These are phyloP conservation scores for Colletotrichum tanaceti DNA, from an alignment of 2,329 filamentous ascomycete genomes.

Conservation along the genomic window DNA sequence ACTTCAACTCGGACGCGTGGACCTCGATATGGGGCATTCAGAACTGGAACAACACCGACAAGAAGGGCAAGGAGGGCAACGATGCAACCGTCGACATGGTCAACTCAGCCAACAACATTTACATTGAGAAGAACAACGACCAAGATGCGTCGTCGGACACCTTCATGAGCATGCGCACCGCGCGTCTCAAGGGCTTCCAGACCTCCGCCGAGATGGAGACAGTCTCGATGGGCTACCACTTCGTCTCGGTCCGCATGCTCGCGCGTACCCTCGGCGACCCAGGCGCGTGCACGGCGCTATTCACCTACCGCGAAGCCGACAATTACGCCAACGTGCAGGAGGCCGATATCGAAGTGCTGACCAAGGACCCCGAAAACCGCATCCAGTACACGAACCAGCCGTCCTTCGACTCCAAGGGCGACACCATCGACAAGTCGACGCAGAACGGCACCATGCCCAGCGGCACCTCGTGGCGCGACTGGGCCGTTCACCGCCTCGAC, in stretches of 20 bases:
- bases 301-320: slow-evolving; percentile 59
- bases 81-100: slow-evolving; percentile 52
- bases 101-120: slow-evolving; percentile 59
- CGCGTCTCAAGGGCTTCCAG: slow-evolving; percentile 57
- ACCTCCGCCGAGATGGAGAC: slow-evolving; percentile 62
- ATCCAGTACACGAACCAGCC: slow-evolving; percentile 73
- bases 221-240: slow-evolving; percentile 50
- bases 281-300: slow-evolving; percentile 65
- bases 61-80: slow-evolving; percentile 40
- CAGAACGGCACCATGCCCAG: slow-evolving; percentile 60
- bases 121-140: slow-evolving; percentile 57
- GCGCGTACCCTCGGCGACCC: slow-evolving; percentile 60
- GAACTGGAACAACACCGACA: slow-evolving; percentile 54
- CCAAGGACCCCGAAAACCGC: slow-evolving; percentile 55
- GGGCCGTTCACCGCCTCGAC: slow-evolving; percentile 70
- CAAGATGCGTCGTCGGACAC: slow-evolving; percentile 52
- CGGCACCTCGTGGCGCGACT: slow-evolving; percentile 61
- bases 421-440: slow-evolving; percentile 60
- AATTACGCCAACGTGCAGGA: slow-evolving; percentile 58
- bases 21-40: slow-evolving; percentile 53
- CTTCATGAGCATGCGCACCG: slow-evolving; percentile 61
- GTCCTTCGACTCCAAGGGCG: slow-evolving; percentile 57
- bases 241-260: slow-evolving; percentile 61
- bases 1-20: slow-evolving; percentile 53
- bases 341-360: slow-evolving; percentile 65